These are phyloP conservation scores for Leptomonas seymouri DNA, from an alignment of 208 protist genomes.

Conservation along the genomic window DNA sequence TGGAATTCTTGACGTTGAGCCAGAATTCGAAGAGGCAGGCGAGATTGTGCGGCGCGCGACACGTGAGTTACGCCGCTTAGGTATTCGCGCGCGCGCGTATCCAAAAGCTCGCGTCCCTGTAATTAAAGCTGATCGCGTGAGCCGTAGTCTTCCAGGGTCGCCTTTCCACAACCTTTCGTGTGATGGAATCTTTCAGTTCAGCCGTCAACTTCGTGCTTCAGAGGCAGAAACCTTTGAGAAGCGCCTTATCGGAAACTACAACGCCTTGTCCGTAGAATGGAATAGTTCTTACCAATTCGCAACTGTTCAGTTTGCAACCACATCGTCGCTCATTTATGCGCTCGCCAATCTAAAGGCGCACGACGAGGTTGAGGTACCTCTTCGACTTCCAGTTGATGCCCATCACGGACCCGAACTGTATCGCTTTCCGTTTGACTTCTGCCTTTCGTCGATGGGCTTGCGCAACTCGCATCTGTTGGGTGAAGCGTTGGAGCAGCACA, in stretches of 20 bases:
- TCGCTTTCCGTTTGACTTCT: constrained; percentile 91
- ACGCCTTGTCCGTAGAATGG: constrained; percentile 73
- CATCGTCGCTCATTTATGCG: constrained; percentile 64
- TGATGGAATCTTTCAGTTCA: constrained; percentile 87
- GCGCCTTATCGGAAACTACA: constrained; percentile 60
- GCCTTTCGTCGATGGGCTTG: constrained; percentile 82
- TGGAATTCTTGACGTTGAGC: constrained; percentile 84
- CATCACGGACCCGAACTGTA: constrained; percentile 84
- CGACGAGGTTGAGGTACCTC: constrained; percentile 74
- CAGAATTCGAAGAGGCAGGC: constrained; percentile 73
- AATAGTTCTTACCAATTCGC: constrained; percentile 77
- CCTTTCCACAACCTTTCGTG: constrained; percentile 70
- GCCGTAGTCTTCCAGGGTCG: constrained; percentile 74
- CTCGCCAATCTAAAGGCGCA: constrained; percentile 73
- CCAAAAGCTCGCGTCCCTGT: constrained; percentile 87
- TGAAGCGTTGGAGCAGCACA: constrained; percentile 64
- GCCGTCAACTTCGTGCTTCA: constrained; percentile 44
- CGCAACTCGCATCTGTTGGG: constrained; percentile 84
- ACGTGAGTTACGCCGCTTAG: constrained; percentile 74
- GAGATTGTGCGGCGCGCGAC: constrained; percentile 73
- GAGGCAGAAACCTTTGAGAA: constrained; percentile 58
- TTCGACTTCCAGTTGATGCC: constrained; percentile 81
- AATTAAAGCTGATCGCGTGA: constrained; percentile 82
- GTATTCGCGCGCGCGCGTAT: constrained; percentile 62
- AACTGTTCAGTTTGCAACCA: constrained; percentile 73